Base-by-base conservation (phyloP, 768 basidiomycete species). In the Calocybe cyanea region DNA sequence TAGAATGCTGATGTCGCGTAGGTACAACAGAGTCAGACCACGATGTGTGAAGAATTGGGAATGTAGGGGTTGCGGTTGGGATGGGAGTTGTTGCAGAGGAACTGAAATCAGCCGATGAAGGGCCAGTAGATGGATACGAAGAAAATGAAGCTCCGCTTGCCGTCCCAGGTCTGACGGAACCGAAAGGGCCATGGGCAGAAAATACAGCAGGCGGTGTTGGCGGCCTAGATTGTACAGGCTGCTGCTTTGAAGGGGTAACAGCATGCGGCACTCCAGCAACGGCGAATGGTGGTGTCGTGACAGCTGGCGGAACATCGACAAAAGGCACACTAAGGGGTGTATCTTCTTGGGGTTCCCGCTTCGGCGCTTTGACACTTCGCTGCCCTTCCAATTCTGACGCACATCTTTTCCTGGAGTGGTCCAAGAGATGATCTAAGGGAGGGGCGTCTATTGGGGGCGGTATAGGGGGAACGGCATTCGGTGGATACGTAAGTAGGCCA, bases 331-430 rank as follows among this genome's bases (percentile, higher is more conserved):
- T 57, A 31, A 75, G 54, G 11, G 64, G 63, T 1, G 58, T 43
- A 40, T 73, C 71, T 21, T 78, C 76, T 50, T 63, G 66, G 23
- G 74, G 73, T 48, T 78, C 76, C 45, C 70, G 57, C 57, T 78
- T 78, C 34, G 72, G 61, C 14, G 71, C 67, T 56, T 75, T 76
- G 28, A 70, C 62, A 17, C 59, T 67, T 15, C 75, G 67, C 11
- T 68, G 69, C 38, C 68, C 70, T 43, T 69, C 72, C 38, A 71
- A 55, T 41, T 65, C 70, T 21, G 72, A 69, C 15, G 71, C 73
- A 46, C 69, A 71, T 32, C 68, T 69, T 53, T 72, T 78, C 24
- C 65, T 73, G 31, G 62, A 62, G 42, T 61, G 68, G 48, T 77
- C 76, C 28, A 62, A 54, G 11, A 62, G 51, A 43, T 57, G 55